These are phyloP conservation scores for Solanum infundibuliforme DNA, from an alignment of 257 asterid species.

Conservation along the genomic window DNA sequence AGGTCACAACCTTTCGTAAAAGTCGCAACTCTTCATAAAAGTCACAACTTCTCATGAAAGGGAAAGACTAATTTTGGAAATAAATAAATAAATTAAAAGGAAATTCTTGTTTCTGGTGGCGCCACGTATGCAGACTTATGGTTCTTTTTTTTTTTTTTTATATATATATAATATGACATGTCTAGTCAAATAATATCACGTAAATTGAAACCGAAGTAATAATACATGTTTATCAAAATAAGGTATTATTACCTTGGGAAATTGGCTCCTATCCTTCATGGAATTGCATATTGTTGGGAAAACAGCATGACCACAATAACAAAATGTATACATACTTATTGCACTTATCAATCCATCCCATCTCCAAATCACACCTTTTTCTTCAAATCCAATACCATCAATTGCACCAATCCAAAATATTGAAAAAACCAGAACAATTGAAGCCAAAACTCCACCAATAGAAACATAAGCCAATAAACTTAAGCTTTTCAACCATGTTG, in stretches of 20 bases:
- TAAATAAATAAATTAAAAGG: too few relatives aligned
- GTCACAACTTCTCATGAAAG: too few relatives aligned
- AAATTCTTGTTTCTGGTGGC: too few relatives aligned
- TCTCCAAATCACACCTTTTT: slow-evolving; percentile 25
- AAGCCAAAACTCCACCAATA: slow-evolving; percentile 36
- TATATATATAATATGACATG: background rate
- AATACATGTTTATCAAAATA: too few relatives aligned
- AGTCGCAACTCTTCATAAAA: too few relatives aligned
- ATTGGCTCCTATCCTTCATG: slow-evolving; percentile 34
- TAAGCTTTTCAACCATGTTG: slow-evolving; percentile 41
- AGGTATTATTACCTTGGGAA: background rate
- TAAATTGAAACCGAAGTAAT: background rate
- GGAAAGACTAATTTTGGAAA: fast-evolving
- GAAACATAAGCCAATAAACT: slow-evolving; percentile 41
- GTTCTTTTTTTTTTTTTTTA: too few relatives aligned
- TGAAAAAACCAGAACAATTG: slow-evolving; percentile 12
- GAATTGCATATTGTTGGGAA: slow-evolving; percentile 41
- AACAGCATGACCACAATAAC: slow-evolving; percentile 48
- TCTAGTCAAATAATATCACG: too few relatives aligned
- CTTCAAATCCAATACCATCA: slow-evolving; percentile 40
- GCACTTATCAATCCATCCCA: slow-evolving; percentile 31
- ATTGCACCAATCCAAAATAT: slow-evolving; percentile 36
- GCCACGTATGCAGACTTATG: too few relatives aligned
- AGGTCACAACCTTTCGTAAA: too few relatives aligned
- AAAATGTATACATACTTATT: slow-evolving; percentile 37